A percentile compares a stretch with the other conserved stretches of the same genome.
Conservation (phyloP, 225 moss, liverwort and hornwort species). For the Ulota crispa region DNA sequence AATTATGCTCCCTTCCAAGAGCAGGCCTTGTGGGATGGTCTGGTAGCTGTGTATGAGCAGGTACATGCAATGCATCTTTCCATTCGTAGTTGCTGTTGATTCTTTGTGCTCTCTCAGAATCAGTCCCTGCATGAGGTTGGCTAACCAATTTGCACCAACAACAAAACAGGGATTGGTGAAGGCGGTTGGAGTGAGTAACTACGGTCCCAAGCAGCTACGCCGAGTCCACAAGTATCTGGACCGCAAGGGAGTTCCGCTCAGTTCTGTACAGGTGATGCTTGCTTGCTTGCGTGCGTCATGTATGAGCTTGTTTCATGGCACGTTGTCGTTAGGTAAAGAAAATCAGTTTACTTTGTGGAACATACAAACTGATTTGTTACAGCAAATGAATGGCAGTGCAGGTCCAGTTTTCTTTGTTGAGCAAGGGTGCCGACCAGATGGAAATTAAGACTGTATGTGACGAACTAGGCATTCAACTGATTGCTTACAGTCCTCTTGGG, state of each 20-base stretch:
- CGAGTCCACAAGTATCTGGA: conserved; percentile 83
- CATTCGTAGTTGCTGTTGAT: background rate
- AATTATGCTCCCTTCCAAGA: conserved; percentile 98
- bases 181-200: conserved; percentile 97
- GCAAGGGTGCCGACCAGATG: conserved; percentile 87
- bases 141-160: background rate
- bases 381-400: conserved; percentile 42
- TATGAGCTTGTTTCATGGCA: background rate
- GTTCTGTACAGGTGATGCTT: conserved; percentile 77
- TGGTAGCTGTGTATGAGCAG: conserved; percentile 87
- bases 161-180: conserved; percentile 72
- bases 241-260: conserved; percentile 80
- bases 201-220: conserved; percentile 89
- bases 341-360: background rate
- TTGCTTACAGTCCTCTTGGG: conserved; percentile 95
- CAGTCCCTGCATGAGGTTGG: background rate
- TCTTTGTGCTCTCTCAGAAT: background rate
- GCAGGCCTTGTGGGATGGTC: conserved; percentile 91
- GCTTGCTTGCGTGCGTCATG: conserved; percentile 4
- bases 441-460: conserved; percentile 82
- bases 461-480: conserved; percentile 77
- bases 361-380: conserved; percentile 11
- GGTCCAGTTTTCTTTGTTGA: conserved; percentile 98
- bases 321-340: background rate
- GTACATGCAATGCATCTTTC: conserved; percentile 32